Evolutionary conservation across 2,329 filamentous ascomycete species (phyloP).

Genomic region (Aureobasidium sp.): DNA sequence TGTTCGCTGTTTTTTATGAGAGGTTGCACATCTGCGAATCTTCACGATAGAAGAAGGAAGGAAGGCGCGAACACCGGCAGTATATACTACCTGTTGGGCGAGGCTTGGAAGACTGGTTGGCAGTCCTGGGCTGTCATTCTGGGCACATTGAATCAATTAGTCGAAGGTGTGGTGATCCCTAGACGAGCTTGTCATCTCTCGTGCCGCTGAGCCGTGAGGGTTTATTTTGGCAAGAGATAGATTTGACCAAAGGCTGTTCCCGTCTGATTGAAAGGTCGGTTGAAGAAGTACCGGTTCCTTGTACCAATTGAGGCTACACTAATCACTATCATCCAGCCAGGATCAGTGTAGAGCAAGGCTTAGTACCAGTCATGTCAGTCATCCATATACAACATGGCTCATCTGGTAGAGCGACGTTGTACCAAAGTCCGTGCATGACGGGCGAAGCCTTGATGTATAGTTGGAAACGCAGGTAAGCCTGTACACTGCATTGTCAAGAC

Average conservation of each 20-base stretch:
- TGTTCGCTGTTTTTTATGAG: not conserved
- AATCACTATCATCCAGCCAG: not conserved
- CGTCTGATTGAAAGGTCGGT: not conserved
- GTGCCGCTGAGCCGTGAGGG: slow-evolving; percentile 2
- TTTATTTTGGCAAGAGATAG: not conserved
- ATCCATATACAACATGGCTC: not conserved
- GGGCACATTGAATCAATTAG: not conserved
- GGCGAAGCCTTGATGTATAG: not conserved
- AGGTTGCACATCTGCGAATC: slow-evolving; percentile 4
- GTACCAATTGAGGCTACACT: not conserved
- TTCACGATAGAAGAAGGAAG: not conserved
- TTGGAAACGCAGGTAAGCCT: slow-evolving; percentile 1
- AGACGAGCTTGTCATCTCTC: not conserved
- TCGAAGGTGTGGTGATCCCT: slow-evolving; percentile 2
- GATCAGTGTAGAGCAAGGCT: not conserved
- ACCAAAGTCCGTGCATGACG: not conserved
- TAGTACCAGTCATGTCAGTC: not conserved
- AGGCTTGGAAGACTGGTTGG: slow-evolving; percentile 6
- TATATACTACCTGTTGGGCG: slow-evolving; percentile 4
- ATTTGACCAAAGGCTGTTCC: not conserved
- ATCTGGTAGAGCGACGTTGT: not conserved
- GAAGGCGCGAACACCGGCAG: not conserved
- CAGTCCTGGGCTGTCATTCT: not conserved
- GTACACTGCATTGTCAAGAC: not conserved
- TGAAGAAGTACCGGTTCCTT: not conserved